phyloP scores from a whole-genome alignment of 345 rosid genomes.

The Euphorbia tirucalli region DNA sequence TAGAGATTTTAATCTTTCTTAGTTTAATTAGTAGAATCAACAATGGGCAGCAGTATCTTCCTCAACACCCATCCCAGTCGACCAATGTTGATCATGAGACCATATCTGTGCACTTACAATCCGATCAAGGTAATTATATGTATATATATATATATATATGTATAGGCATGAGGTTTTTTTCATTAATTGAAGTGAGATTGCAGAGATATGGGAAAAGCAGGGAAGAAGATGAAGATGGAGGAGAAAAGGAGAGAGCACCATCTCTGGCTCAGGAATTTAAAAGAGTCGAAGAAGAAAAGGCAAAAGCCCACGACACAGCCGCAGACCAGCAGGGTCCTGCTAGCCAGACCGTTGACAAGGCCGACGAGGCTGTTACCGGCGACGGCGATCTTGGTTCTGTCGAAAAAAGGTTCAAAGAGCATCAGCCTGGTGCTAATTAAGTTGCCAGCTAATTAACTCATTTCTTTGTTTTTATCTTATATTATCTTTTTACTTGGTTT shows the following conservation, averaged over 20 bases:
- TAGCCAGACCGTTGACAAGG: slow-evolving; percentile 39
- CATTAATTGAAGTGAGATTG: not conserved
- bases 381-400: slow-evolving; percentile 25
- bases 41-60: not conserved
- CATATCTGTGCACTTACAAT: not conserved
- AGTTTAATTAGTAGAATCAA: no score
- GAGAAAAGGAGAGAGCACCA: slow-evolving; percentile 41
- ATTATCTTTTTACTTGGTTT: no score
- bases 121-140: not conserved
- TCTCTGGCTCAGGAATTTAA: slow-evolving; percentile 49
- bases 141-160: no score
- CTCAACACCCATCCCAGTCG: not conserved
- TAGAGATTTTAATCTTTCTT: no score
- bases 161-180: no score
- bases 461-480: no score
- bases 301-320: slow-evolving; percentile 11
- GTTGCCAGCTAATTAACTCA: no score
- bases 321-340: slow-evolving; percentile 24
- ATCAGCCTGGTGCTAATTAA: slow-evolving; percentile 24
- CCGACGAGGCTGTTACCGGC: slow-evolving; percentile 21
- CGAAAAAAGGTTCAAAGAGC: slow-evolving; percentile 22
- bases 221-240: not conserved
- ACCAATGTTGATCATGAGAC: not conserved
- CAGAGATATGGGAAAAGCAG: not conserved
- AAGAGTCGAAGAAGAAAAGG: slow-evolving; percentile 32